Conservation (phyloP, 352 stramenopile species). For the Phytophthora citrophthora region DNA sequence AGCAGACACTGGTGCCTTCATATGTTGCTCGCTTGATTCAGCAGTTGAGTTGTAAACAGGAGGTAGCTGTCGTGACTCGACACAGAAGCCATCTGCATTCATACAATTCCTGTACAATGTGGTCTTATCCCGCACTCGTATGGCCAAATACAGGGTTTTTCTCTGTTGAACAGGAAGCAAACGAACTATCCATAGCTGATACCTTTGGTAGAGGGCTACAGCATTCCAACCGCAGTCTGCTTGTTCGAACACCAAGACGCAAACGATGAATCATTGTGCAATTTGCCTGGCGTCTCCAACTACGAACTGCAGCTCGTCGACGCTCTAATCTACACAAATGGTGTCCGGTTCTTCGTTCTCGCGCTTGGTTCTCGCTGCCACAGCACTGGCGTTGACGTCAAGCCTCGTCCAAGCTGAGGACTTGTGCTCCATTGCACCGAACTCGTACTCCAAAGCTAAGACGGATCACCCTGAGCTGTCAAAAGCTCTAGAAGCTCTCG, state of each 20-base stretch:
- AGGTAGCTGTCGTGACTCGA: slow-evolving; percentile 11
- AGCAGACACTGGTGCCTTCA: neutral
- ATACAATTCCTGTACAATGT: slow-evolving; percentile 7
- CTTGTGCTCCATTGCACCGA: slow-evolving; percentile 38
- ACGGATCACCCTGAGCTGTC: slow-evolving; percentile 38
- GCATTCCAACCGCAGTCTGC: neutral
- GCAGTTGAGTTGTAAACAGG: slow-evolving; percentile 18
- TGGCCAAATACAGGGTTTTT: slow-evolving; percentile 11
- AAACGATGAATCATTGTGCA: slow-evolving; percentile 21
- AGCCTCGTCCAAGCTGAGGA: slow-evolving; percentile 20
- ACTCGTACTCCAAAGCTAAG: slow-evolving; percentile 38
- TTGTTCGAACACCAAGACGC: slow-evolving; percentile 9
- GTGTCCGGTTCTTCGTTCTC: slow-evolving; percentile 9
- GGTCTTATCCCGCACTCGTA: slow-evolving; percentile 24
- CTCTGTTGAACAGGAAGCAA: slow-evolving; percentile 18
- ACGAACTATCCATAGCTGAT: slow-evolving; percentile 2
- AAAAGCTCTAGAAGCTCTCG: slow-evolving; percentile 40
- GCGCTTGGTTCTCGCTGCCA: slow-evolving; percentile 2
- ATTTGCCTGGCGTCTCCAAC: slow-evolving; percentile 19
- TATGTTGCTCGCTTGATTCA: slow-evolving; percentile 16
- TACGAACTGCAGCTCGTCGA: slow-evolving; percentile 6
- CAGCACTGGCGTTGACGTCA: slow-evolving; percentile 11
- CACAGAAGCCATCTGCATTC: slow-evolving; percentile 2
- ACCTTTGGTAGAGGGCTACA: neutral
- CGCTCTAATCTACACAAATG: slow-evolving; percentile 12